Evolutionary conservation across 2,329 filamentous ascomycete species (phyloP).

Genomic region (Pezicula radicicola): DNA sequence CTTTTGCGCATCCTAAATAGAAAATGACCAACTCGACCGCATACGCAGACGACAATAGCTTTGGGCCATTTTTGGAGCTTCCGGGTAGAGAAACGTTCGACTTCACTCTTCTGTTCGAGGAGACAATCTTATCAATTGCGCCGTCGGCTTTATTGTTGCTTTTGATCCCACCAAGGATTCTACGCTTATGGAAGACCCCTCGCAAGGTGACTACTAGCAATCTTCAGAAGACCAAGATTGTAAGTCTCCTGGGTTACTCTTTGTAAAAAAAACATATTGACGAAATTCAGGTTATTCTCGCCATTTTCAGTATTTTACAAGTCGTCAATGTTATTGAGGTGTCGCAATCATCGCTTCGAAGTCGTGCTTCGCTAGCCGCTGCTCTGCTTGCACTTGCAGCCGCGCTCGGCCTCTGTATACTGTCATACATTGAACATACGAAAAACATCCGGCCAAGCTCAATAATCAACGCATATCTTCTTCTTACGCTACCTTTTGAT

Average conservation of each 20-base stretch:
- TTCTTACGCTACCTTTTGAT: conserved; percentile 21
- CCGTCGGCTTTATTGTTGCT: conserved; percentile 20
- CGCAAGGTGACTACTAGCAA: conserved; percentile 13
- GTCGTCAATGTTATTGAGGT: conserved; percentile 13
- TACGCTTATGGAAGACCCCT: conserved; percentile 12
- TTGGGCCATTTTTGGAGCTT: conserved; percentile 13
- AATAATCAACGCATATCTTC: conserved; percentile 19
- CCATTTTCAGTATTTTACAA: conserved; percentile 13
- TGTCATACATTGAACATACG: conserved; percentile 20
- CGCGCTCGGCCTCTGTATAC: conserved; percentile 10
- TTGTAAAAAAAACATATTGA: not conserved
- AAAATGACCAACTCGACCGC: conserved; percentile 6
- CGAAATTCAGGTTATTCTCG: conserved; percentile 7
- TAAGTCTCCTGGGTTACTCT: not conserved
- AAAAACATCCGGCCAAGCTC: conserved; percentile 18
- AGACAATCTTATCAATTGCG: conserved; percentile 22
- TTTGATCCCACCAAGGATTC: conserved; percentile 11
- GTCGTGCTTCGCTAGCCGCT: conserved; percentile 17
- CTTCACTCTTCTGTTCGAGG: conserved; percentile 26
- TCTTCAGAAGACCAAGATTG: conserved; percentile 16
- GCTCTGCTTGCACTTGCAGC: conserved; percentile 14
- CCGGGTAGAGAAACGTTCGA: conserved; percentile 15
- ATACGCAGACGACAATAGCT: conserved; percentile 9
- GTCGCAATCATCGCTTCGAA: conserved; percentile 9
- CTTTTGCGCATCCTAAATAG: not conserved